These are phyloP conservation scores for Neurospora sp. DNA, from an alignment of 2,329 filamentous ascomycete genomes.

Conservation along the genomic window DNA sequence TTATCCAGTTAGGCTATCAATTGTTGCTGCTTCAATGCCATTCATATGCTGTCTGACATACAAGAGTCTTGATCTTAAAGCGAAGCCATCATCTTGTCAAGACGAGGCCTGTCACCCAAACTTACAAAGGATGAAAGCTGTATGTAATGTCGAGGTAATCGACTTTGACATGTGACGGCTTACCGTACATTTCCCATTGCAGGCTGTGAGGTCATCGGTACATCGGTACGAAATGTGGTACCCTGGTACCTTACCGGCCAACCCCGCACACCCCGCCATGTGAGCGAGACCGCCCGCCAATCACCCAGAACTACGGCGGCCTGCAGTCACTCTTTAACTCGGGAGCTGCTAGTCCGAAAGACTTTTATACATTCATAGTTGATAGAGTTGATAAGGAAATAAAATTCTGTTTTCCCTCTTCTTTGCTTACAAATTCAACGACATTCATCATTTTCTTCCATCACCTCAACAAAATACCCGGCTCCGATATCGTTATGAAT, in stretches of 20 bases:
- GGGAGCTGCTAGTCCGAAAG: neutral
- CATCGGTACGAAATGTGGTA: neutral
- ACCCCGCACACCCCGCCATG: neutral
- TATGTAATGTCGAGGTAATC: neutral
- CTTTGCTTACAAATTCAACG: neutral
- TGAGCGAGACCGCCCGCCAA: neutral
- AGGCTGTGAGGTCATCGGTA: neutral
- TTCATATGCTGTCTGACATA: neutral
- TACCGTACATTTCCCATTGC: neutral
- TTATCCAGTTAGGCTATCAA: neutral
- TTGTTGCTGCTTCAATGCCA: neutral
- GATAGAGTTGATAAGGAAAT: neutral
- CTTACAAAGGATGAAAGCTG: neutral
- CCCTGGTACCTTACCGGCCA: neutral
- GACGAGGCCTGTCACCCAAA: neutral
- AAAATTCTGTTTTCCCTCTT: neutral
- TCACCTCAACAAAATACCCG: neutral
- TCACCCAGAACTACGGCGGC: neutral
- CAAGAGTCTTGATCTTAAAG: neutral
- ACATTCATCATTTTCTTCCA: neutral
- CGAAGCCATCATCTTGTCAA: neutral
- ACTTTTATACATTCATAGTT: too few relatives aligned
- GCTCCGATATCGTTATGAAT: neutral
- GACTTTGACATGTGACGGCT: neutral
- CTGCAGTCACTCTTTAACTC: neutral